A percentile compares a stretch with the other conserved stretches of the same genome.
phyloP scores from a whole-genome alignment of 495 filamentous ascomycete genomes.

The Penicillium steckii region DNA sequence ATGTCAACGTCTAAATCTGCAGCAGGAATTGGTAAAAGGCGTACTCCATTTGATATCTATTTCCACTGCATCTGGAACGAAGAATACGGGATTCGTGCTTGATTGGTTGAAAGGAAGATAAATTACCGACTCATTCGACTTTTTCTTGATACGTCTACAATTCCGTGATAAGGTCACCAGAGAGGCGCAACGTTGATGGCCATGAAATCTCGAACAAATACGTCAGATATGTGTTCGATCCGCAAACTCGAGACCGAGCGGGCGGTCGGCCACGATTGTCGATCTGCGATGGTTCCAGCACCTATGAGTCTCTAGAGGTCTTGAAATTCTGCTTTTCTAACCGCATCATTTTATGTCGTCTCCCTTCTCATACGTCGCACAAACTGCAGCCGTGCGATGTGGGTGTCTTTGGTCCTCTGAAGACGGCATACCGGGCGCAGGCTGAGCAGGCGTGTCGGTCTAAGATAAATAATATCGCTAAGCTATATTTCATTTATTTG shows the following conservation, averaged over 20 bases:
- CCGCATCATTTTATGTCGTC: slow-evolving; percentile 28
- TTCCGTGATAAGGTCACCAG: no score
- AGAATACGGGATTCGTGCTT: no score
- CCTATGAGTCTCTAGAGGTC: slow-evolving; percentile 25
- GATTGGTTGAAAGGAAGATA: no score
- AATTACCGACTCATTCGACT: no score
- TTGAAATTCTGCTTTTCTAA: slow-evolving; percentile 29
- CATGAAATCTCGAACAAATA: no score
- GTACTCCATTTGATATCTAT: no score
- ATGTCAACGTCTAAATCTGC: no score
- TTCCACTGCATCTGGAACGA: no score
- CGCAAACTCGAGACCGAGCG: slow-evolving; percentile 25
- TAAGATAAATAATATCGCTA: slow-evolving; percentile 26
- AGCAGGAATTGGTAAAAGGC: no score
- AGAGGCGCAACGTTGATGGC: no score
- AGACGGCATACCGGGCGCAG: slow-evolving; percentile 18
- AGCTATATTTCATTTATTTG: slow-evolving; percentile 33
- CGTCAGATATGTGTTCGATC: slow-evolving; percentile 24
- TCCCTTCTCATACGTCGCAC: slow-evolving; percentile 30
- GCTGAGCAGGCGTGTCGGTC: slow-evolving; percentile 20
- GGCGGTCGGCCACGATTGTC: slow-evolving; percentile 19
- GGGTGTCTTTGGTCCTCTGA: slow-evolving; percentile 28
- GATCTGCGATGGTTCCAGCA: slow-evolving; percentile 27
- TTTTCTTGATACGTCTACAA: no score
- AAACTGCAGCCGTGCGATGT: slow-evolving; percentile 30